Evolutionary conservation across 257 asterid species (phyloP), one percentile per base, ranked within the genome.

Genomic region (Paraleonurus japonicus): DNA sequence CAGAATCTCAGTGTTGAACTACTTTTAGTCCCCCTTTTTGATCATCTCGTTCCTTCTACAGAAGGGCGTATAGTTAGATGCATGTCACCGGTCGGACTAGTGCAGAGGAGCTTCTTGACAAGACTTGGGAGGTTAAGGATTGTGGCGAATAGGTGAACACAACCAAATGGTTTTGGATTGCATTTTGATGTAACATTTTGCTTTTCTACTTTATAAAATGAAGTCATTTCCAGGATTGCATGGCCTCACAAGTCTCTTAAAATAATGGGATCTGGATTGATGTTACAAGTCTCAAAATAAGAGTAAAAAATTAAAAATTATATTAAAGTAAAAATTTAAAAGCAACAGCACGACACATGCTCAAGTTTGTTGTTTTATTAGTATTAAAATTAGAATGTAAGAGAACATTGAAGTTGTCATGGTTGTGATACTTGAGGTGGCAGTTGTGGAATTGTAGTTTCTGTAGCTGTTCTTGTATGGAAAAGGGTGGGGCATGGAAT

Each of bases 1-100:
- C 76, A 20, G 37, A 64, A 70, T 63, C 24, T n/a, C 47, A 51
- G 41, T 66, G 17, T 43, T 62, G 45, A 39, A 51, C 3, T 27
- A 45, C 45, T 55, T 16, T 23, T 55, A 69, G 41, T 32, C 59
- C 55, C 22, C 3, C 22, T 4, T 47, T 47, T 47, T n/a, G 48
- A 12, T 43, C 50, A 65, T 7, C 43, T 68, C 47, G n/a, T n/a
- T n/a, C 55, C 39, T 61, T 23, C 39, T 33, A 6, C 24, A 35
- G 43, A 12, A 24, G 33, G 35, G 48, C 43, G 12, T 41, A 41
- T 3, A 41, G 54, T 47, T 43, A 43, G 9, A 47, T 47, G 22
- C 54, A 47, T 47, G 54, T 47, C 0, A 47, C 0, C 22, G 10
- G 54, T 47, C 0, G 54, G 22, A n/a, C 0, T n/a, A 47, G 22